Percentiles rank a stretch among this genome's conserved stretches.
These are phyloP conservation scores for Rubia yunnanensis DNA, from an alignment of 257 asterid genomes.

Conservation along the genomic window DNA sequence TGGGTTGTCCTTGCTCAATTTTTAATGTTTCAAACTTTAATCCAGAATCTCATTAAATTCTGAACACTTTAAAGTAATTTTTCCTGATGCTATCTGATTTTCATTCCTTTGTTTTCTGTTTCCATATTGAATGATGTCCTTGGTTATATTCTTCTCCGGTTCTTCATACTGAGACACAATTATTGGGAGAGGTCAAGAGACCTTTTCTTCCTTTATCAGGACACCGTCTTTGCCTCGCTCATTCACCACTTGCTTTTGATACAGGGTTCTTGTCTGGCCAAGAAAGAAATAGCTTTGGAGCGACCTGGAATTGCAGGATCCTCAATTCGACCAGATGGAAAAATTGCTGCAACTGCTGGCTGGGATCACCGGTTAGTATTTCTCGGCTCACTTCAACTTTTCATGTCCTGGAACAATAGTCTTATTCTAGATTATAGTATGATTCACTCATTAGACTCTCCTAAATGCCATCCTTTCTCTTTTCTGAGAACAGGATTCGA, in stretches of 20 bases:
- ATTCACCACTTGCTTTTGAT: not conserved
- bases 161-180: not conserved
- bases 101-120: not conserved
- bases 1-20: not conserved
- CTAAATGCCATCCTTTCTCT: not conserved
- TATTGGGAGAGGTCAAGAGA: not conserved
- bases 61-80: not conserved
- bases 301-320: constrained; percentile 63
- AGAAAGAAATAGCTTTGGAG: constrained; percentile 65
- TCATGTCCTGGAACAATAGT: not conserved
- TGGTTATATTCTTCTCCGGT: not conserved
- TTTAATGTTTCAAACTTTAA: not conserved
- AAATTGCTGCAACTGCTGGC: constrained; percentile 71
- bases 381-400: not conserved
- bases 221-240: not conserved
- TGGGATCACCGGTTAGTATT: constrained; percentile 69
- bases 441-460: not conserved
- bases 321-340: constrained; percentile 65
- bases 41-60: not conserved
- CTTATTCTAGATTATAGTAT: not conserved
- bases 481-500: constrained; percentile 45
- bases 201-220: not conserved
- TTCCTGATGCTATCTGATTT: not conserved
- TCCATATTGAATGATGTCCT: not conserved
- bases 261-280: constrained; percentile 55